Evolutionary conservation across 83 land plant species (phyloP).

Genomic region (Thuja plicata): DNA sequence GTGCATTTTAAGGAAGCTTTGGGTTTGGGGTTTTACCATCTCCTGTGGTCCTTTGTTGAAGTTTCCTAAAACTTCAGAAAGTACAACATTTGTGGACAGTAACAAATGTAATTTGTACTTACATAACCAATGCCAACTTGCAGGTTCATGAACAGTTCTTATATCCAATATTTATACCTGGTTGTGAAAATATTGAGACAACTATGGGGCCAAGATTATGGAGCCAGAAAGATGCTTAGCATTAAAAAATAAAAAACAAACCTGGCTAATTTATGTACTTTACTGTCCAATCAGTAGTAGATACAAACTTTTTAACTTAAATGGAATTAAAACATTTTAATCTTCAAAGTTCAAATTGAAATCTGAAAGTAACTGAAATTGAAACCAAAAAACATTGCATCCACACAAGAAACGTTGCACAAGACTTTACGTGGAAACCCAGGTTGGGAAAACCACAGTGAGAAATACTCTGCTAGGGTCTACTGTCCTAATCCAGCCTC

Average conservation of each 20-base stretch:
- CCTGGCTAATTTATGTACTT: not conserved
- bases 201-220: not conserved
- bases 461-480: too few species aligned
- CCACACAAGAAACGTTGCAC: too few species aligned
- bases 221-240: not conserved
- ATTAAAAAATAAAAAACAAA: not conserved
- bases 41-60: not conserved
- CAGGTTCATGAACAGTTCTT: not conserved
- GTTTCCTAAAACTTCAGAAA: not conserved
- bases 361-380: too few species aligned
- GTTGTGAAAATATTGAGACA: not conserved
- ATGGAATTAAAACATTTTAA: too few species aligned
- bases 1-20: not conserved
- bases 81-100: not conserved
- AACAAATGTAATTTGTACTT: not conserved
- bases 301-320: too few species aligned
- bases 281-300: not conserved
- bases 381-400: too few species aligned
- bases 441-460: too few species aligned
- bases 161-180: not conserved
- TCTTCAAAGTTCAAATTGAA: too few species aligned
- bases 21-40: not conserved
- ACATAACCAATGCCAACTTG: not conserved
- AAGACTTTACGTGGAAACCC: too few species aligned
- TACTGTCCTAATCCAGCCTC: too few species aligned